Evolutionary conservation across 352 stramenopile genomes (phyloP).

Genomic region (Phytopythium oedochilum): DNA sequence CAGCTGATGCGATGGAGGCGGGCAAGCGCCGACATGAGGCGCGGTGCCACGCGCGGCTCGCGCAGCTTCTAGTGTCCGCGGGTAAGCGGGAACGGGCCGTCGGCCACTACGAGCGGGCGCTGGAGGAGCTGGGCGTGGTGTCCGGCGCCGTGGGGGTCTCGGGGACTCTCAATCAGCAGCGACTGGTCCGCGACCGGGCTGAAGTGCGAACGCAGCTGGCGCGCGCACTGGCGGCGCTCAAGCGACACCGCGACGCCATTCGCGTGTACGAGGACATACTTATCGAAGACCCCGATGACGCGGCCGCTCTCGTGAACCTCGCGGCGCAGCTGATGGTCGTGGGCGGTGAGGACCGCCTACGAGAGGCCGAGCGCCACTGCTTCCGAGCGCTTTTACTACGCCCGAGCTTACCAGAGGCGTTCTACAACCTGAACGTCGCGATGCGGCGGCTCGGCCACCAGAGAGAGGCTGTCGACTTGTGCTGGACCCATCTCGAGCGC

Average conservation of each 20-base stretch:
- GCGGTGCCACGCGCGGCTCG: constrained; percentile 26
- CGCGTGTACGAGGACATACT: constrained; percentile 27
- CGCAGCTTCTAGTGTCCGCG: constrained; percentile 20
- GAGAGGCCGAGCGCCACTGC: constrained; percentile 34
- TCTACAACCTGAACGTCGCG: constrained; percentile 65
- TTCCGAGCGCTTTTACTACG: constrained; percentile 22
- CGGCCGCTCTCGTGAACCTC: constrained; percentile 50
- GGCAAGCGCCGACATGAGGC: constrained; percentile 4
- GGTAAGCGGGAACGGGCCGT: constrained; percentile 16
- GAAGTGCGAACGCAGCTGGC: constrained; percentile 9
- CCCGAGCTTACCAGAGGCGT: constrained; percentile 26
- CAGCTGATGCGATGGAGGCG: not conserved
- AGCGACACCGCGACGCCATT: constrained; percentile 22
- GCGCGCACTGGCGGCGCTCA: constrained; percentile 9
- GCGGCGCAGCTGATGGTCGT: constrained; percentile 38
- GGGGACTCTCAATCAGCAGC: too few relatives aligned
- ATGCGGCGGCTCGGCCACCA: constrained; percentile 43
- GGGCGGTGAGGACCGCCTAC: constrained; percentile 6
- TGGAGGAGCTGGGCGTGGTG: constrained; percentile 11
- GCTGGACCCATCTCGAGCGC: constrained; percentile 69
- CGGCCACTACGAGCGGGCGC: constrained; percentile 22
- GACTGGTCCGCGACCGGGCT: not conserved
- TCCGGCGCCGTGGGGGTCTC: too few relatives aligned
- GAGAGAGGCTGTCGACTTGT: constrained; percentile 33
- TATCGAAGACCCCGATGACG: constrained; percentile 13